These are phyloP conservation scores for Colletotrichum endophyticum DNA, from an alignment of 2,329 filamentous ascomycete genomes.

Conservation along the genomic window DNA sequence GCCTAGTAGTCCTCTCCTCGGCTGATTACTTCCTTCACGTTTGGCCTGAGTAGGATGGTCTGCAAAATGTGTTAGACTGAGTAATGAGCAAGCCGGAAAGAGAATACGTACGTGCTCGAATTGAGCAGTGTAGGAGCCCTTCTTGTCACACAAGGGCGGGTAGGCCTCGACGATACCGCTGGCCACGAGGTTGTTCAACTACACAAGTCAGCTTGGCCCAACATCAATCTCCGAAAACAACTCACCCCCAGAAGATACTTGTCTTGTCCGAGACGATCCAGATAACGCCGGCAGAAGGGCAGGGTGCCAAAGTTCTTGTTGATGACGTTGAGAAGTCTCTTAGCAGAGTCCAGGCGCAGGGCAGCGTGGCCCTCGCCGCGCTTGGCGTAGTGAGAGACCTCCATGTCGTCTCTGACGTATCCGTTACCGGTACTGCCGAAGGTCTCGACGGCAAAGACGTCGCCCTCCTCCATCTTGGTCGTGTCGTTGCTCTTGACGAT, in stretches of 20 bases:
- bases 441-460: conserved; percentile 83
- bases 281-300: conserved; percentile 87
- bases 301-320: conserved; percentile 96
- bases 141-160: conserved; percentile 87
- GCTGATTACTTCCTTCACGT: conserved; percentile 86
- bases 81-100: not conserved
- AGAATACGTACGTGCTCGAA: conserved; percentile 82
- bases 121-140: conserved; percentile 93
- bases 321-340: conserved; percentile 84
- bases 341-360: conserved; percentile 80
- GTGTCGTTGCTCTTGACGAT: conserved; percentile 79
- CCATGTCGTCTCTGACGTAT: conserved; percentile 77
- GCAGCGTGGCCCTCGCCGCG: conserved; percentile 75
- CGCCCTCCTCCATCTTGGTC: conserved; percentile 86
- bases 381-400: conserved; percentile 88
- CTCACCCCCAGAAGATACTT: conserved; percentile 89
- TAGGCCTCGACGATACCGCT: conserved; percentile 89
- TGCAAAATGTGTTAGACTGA: conserved; percentile 34
- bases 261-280: conserved; percentile 91
- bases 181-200: conserved; percentile 86
- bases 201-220: conserved; percentile 26
- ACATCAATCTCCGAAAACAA: conserved; percentile 29
- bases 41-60: conserved; percentile 80
- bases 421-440: conserved; percentile 83
- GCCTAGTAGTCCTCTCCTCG: conserved; percentile 81